A percentile compares a stretch with the other conserved stretches of the same genome.
Conservation (phyloP, 2,329 filamentous ascomycete genomes). For the Colletotrichum cereale region DNA sequence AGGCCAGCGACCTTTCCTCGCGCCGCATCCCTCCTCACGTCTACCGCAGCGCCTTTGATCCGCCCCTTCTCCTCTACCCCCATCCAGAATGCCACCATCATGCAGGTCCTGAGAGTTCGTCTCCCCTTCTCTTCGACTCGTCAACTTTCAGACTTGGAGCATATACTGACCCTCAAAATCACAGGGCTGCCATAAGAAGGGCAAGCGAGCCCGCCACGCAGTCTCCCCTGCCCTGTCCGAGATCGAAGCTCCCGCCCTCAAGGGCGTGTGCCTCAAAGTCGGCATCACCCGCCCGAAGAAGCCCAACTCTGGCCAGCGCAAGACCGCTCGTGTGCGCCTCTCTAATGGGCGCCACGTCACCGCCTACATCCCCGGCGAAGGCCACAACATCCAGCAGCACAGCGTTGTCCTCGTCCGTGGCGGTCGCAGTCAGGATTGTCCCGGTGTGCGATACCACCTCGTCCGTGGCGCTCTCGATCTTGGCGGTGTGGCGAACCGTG, state of each 20-base stretch:
- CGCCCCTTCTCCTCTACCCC: conserved; percentile 71
- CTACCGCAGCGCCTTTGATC: conserved; percentile 41
- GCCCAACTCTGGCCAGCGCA: conserved; percentile 96
- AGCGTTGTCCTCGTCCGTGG: conserved; percentile 96
- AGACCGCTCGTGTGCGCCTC: conserved; percentile 91
- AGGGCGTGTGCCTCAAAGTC: conserved; percentile 96
- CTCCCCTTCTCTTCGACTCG: background rate
- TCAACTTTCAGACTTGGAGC: background rate
- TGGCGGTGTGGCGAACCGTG: conserved; percentile 89
- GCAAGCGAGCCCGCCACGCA: conserved; percentile 85
- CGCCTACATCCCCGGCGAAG: conserved; percentile 96
- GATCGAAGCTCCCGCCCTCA: conserved; percentile 81
- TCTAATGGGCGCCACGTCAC: conserved; percentile 89
- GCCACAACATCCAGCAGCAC: conserved; percentile 99
- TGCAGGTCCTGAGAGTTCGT: conserved; percentile 75
- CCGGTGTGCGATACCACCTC: conserved; percentile 95
- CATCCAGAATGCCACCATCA: conserved; percentile 72
- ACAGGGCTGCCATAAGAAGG: conserved; percentile 77
- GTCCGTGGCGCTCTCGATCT: conserved; percentile 93
- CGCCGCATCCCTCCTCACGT: conserved; percentile 37
- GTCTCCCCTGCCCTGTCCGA: conserved; percentile 85
- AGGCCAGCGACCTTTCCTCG: conserved; percentile 42
- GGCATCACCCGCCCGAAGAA: conserved; percentile 97
- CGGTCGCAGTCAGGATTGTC: conserved; percentile 95
- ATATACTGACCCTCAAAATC: background rate